phyloP scores from a whole-genome alignment of 73 alveolate species.

The Paraurostyla sp. region DNA sequence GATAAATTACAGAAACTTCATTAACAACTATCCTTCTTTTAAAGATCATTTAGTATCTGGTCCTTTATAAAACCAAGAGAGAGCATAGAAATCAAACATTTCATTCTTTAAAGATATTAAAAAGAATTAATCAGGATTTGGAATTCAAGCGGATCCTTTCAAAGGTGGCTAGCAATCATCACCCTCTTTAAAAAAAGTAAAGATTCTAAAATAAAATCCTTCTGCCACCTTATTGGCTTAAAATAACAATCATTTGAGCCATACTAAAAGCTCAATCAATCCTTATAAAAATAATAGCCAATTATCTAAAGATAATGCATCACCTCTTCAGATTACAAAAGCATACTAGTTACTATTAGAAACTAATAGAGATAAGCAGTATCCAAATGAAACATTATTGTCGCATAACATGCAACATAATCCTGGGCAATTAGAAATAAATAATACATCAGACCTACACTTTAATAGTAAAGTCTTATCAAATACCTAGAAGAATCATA shows the following conservation, averaged over 20 bases:
- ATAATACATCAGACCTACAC: too few relatives aligned
- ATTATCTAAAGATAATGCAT: neutral
- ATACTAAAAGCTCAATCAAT: too few relatives aligned
- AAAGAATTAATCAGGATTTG: too few relatives aligned
- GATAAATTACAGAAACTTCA: neutral
- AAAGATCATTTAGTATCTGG: neutral
- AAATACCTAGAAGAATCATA: neutral
- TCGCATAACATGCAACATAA: too few relatives aligned
- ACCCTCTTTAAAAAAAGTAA: neutral
- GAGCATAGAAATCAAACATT: neutral
- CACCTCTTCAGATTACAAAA: slow-evolving; percentile 14
- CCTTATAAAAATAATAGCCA: neutral
- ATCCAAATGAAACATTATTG: neutral
- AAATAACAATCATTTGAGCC: neutral
- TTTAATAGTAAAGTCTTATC: neutral
- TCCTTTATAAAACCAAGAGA: neutral
- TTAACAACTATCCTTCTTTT: neutral
- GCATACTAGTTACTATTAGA: slow-evolving; percentile 1
- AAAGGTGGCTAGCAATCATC: too few relatives aligned
- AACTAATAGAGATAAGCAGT: neutral
- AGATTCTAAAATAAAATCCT: neutral
- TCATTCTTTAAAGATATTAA: too few relatives aligned
- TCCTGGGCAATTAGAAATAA: too few relatives aligned
- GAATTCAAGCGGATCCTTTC: too few relatives aligned
- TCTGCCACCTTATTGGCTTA: neutral